phyloP scores from a whole-genome alignment of 306 rosid genomes.

The Prosopis cineraria region DNA sequence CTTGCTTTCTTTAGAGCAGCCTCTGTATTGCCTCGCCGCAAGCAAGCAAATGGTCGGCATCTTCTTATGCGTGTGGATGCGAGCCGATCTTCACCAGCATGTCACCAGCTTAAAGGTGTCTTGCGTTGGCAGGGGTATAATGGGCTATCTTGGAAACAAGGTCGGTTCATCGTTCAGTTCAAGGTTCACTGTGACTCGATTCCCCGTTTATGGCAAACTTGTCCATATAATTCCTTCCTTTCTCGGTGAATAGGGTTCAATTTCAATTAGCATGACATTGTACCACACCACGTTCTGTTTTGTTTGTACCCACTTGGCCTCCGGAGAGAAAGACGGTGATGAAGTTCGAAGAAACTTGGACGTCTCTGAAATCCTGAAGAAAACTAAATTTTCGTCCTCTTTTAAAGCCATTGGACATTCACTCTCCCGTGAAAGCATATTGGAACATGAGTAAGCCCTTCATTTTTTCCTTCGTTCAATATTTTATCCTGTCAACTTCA shows the following conservation, averaged over 20 bases:
- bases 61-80: conserved; percentile 81
- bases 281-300: conserved; percentile 70
- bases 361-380: conserved; percentile 75
- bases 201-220: neutral
- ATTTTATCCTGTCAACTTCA: neutral
- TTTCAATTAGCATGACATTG: conserved; percentile 86
- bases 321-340: conserved; percentile 91
- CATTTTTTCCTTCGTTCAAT: neutral
- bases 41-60: conserved; percentile 98
- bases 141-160: conserved; percentile 97
- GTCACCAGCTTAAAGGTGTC: conserved; percentile 60
- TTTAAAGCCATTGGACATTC: conserved; percentile 32
- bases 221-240: neutral
- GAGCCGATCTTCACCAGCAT: conserved; percentile 47
- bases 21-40: conserved; percentile 53
- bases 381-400: conserved; percentile 65
- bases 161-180: conserved; percentile 37
- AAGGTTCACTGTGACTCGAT: neutral
- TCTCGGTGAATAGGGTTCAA: conserved; percentile 60
- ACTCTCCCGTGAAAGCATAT: conserved; percentile 32
- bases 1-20: conserved; percentile 39
- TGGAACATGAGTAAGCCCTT: conserved; percentile 75
- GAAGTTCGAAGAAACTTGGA: conserved; percentile 74
- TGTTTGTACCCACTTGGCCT: conserved; percentile 86
- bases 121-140: conserved; percentile 80